Evolutionary conservation across 148 eudicot genomes (phyloP).

Genomic region (Linanthus parryae): DNA sequence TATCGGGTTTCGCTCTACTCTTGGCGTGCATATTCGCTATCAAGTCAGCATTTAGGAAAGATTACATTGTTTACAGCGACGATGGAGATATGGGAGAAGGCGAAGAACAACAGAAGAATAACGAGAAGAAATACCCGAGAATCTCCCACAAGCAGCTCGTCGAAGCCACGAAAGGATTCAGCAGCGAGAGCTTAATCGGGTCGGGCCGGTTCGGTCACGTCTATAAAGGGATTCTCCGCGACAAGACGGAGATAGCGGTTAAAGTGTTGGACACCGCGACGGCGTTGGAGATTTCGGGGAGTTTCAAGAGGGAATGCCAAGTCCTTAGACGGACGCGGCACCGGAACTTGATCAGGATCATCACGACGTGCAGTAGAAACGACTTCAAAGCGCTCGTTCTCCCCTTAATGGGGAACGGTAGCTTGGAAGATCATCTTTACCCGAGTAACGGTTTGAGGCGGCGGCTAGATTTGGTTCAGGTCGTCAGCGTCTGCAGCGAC

Average conservation of each 20-base stretch:
- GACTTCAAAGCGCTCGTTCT: slow-evolving; percentile 83
- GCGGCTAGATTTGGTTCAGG: slow-evolving; percentile 51
- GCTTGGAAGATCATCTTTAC: slow-evolving; percentile 67
- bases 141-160: slow-evolving; percentile 52
- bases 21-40: slow-evolving; percentile 29
- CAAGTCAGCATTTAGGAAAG: too few species aligned
- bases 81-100: slow-evolving; percentile 26
- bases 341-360: slow-evolving; percentile 62
- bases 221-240: slow-evolving; percentile 58
- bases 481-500: slow-evolving; percentile 61
- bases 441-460: slow-evolving; percentile 36
- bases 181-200: slow-evolving; percentile 49
- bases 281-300: slow-evolving; percentile 29
- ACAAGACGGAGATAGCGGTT: slow-evolving; percentile 67
- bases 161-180: slow-evolving; percentile 73
- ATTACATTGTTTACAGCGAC: too few species aligned
- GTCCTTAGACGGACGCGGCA: slow-evolving; percentile 57
- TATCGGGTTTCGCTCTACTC: slow-evolving; percentile 28
- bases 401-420: slow-evolving; percentile 78
- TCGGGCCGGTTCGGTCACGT: slow-evolving; percentile 69
- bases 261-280: slow-evolving; percentile 45
- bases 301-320: slow-evolving; percentile 74
- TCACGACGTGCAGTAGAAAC: slow-evolving; percentile 60
- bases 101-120: slow-evolving; percentile 26
- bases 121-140: slow-evolving; percentile 48